Conservation (phyloP, 805 yeast species). For the Tanozyma kutaoensis region DNA sequence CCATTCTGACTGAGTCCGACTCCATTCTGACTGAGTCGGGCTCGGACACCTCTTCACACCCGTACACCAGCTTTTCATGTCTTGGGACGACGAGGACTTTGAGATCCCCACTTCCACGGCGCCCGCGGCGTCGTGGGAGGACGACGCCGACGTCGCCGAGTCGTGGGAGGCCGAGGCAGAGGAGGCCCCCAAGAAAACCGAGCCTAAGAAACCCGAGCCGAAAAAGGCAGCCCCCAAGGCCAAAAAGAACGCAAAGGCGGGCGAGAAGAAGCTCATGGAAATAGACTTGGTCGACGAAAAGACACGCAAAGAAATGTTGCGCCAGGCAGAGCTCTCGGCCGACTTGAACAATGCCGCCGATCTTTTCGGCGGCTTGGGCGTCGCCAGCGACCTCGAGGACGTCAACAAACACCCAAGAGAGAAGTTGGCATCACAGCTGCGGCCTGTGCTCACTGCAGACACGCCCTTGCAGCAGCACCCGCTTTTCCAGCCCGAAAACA, state of each 20-base stretch:
- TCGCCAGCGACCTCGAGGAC: slow-evolving; percentile 25
- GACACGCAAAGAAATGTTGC: slow-evolving; percentile 63
- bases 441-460: slow-evolving; percentile 33
- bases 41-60: too few relatives aligned
- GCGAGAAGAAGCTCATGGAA: slow-evolving; percentile 31
- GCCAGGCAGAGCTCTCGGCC: slow-evolving; percentile 67
- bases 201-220: slow-evolving; percentile 24
- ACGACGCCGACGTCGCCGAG: slow-evolving; percentile 50
- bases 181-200: slow-evolving; percentile 31
- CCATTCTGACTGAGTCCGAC: too few relatives aligned
- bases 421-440: slow-evolving; percentile 10
- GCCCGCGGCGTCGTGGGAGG: slow-evolving; percentile 64
- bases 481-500: slow-evolving; percentile 70
- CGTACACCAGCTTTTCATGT: too few relatives aligned
- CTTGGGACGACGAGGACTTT: slow-evolving; percentile 85
- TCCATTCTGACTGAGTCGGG: too few relatives aligned
- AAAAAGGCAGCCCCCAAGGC: slow-evolving; percentile 25
- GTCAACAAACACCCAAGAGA: slow-evolving; percentile 41
- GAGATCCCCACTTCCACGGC: slow-evolving; percentile 40
- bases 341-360: slow-evolving; percentile 92
- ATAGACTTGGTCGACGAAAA: slow-evolving; percentile 60
- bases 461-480: slow-evolving; percentile 62
- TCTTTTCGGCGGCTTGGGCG: slow-evolving; percentile 63
- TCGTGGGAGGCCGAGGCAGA: slow-evolving; percentile 76
- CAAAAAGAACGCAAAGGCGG: slow-evolving; percentile 26